Conservation (phyloP, 1,284 basidiomycete species). For the Pseudozyma sp. region DNA sequence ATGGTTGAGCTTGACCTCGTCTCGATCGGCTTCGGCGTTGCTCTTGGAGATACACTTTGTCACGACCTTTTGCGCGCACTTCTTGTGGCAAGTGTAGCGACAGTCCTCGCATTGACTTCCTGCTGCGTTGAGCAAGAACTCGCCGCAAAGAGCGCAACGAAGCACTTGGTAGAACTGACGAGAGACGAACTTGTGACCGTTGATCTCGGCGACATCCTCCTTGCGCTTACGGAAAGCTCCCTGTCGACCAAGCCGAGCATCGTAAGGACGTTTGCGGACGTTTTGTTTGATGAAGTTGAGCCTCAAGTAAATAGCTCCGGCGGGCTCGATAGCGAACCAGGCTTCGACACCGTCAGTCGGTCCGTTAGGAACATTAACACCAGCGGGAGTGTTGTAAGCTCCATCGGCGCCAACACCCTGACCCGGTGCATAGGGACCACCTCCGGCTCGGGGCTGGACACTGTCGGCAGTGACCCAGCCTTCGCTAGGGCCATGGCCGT, state of each 20-base stretch:
- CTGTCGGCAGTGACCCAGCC: slow-evolving; percentile 66
- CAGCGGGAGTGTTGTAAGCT: slow-evolving; percentile 56
- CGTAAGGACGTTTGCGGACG: slow-evolving; percentile 91
- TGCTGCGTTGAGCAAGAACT: slow-evolving; percentile 95
- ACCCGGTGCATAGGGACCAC: slow-evolving; percentile 19
- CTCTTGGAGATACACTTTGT: slow-evolving; percentile 99
- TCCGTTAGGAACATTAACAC: slow-evolving; percentile 50
- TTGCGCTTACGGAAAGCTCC: slow-evolving; percentile 97
- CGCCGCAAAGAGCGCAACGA: slow-evolving; percentile 96
- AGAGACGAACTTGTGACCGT: slow-evolving; percentile 97
- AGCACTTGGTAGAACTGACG: slow-evolving; percentile 96
- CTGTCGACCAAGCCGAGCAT: slow-evolving; percentile 90
- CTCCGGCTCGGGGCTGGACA: slow-evolving; percentile 50
- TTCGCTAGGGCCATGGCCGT: slow-evolving; percentile 61
- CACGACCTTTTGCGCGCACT: slow-evolving; percentile 96
- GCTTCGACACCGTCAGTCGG: slow-evolving; percentile 85
- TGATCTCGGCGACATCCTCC: slow-evolving; percentile 98
- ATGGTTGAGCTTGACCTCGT: slow-evolving; percentile 99
- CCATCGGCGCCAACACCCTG: slow-evolving; percentile 30
- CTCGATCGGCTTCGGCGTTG: slow-evolving; percentile 86
- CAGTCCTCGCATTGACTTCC: slow-evolving; percentile 99
- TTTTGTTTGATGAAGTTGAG: slow-evolving; percentile 68
- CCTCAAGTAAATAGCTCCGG: slow-evolving; percentile 79
- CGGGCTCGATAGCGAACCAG: slow-evolving; percentile 98
- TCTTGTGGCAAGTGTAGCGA: slow-evolving; percentile 98